Conservation (phyloP, 306 rosid species). For the Sophora flavescens region DNA sequence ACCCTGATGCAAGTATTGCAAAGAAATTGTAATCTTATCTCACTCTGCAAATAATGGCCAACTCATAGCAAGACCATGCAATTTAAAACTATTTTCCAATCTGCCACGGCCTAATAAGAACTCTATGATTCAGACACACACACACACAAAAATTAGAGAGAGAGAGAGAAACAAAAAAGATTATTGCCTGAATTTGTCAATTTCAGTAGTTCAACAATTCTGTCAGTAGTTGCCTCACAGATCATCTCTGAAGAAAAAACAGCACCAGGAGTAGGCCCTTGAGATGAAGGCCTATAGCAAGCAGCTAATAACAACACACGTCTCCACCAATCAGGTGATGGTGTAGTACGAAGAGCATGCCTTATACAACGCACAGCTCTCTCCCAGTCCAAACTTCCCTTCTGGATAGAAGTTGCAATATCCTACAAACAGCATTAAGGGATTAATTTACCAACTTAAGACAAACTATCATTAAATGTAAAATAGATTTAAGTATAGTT, state of each 20-base stretch:
- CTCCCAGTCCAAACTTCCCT: slow-evolving; percentile 99
- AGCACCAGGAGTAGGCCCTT: slow-evolving; percentile 86
- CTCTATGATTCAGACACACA: not conserved
- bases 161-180: not conserved
- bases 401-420: slow-evolving; percentile 81
- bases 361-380: slow-evolving; percentile 95
- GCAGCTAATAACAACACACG: slow-evolving; percentile 93
- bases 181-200: slow-evolving; percentile 88
- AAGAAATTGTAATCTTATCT: too few relatives aligned
- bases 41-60: too few relatives aligned
- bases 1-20: not conserved
- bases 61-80: slow-evolving; percentile 11
- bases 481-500: slow-evolving; percentile 17
- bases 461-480: slow-evolving; percentile 40
- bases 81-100: slow-evolving; percentile 26
- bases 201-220: slow-evolving; percentile 89
- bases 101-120: slow-evolving; percentile 26
- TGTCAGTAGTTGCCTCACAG: slow-evolving; percentile 89
- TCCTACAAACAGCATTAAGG: slow-evolving; percentile 64
- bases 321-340: slow-evolving; percentile 99
- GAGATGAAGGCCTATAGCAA: slow-evolving; percentile 76
- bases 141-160: too few relatives aligned
- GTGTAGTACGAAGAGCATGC: slow-evolving; percentile 92
- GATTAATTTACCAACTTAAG: slow-evolving; percentile 39
- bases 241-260: slow-evolving; percentile 97